Percentiles rank a stretch among this genome's conserved stretches.
Conservation (phyloP, 2,329 filamentous ascomycete genomes). For the Colletotrichum lupini region DNA sequence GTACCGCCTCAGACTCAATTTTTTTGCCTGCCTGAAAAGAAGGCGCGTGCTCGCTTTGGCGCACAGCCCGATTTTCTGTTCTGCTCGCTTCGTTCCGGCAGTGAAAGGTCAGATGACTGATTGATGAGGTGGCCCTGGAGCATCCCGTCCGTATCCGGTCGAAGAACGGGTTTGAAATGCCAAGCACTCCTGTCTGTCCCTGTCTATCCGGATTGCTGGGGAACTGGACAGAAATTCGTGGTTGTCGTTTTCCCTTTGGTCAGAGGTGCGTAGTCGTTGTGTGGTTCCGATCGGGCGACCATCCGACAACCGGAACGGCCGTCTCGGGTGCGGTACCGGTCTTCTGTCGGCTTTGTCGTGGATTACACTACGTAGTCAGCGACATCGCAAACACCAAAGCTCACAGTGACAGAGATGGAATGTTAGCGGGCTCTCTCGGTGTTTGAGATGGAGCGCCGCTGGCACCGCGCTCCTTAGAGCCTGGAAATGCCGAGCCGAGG, state of each 20-base stretch:
- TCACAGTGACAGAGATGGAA: background rate
- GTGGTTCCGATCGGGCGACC: background rate
- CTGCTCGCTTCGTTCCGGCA: slow-evolving; percentile 1
- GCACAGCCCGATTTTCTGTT: slow-evolving; percentile 4
- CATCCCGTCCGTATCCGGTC: slow-evolving; percentile 1
- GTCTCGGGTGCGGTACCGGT: slow-evolving; percentile 4
- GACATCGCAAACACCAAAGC: background rate
- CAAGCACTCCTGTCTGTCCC: slow-evolving; percentile 4
- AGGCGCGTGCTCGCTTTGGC: background rate
- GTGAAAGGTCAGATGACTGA: slow-evolving; percentile 27
- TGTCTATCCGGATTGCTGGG: background rate
- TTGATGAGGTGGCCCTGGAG: slow-evolving; percentile 18
- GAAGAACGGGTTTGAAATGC: slow-evolving; percentile 1
- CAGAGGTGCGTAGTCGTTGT: background rate
- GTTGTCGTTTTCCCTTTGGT: background rate
- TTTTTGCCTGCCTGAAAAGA: background rate
- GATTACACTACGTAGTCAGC: background rate
- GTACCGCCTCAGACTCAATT: background rate
- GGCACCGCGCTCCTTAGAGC: too few species aligned
- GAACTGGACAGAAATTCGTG: background rate
- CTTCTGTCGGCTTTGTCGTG: too few species aligned
- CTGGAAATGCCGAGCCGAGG: background rate
- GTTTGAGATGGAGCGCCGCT: background rate
- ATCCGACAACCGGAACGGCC: slow-evolving; percentile 27
- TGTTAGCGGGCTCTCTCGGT: background rate